Conservation (phyloP, 2,329 filamentous ascomycete genomes). For the Colletotrichum simmondsii region DNA sequence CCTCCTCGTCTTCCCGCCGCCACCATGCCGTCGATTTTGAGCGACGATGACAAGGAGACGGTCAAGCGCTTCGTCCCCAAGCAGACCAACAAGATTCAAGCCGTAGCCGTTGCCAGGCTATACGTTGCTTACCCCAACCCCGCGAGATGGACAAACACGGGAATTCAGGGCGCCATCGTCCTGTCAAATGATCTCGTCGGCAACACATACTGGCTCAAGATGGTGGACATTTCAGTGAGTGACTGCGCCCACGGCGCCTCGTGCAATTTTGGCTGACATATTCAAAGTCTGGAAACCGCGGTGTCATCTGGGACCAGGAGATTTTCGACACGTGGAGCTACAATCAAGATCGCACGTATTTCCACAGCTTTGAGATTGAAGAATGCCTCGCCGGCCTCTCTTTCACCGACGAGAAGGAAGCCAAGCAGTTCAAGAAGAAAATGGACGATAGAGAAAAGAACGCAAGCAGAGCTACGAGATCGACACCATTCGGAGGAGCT, state of each 20-base stretch:
- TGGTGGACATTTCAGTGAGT: slow-evolving; percentile 94
- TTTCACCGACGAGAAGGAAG: slow-evolving; percentile 97
- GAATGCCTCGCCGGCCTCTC: slow-evolving; percentile 90
- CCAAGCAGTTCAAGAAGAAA: slow-evolving; percentile 96
- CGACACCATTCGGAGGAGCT: slow-evolving; percentile 77
- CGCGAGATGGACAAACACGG: slow-evolving; percentile 92
- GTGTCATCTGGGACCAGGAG: slow-evolving; percentile 97
- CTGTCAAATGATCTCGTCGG: slow-evolving; percentile 94
- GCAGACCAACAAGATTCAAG: slow-evolving; percentile 95
- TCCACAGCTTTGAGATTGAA: slow-evolving; percentile 96
- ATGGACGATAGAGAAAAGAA: slow-evolving; percentile 97
- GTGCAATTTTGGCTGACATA: slow-evolving; percentile 35
- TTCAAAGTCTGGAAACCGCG: slow-evolving; percentile 76
- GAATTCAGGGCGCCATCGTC: slow-evolving; percentile 90
- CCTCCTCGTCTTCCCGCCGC: slow-evolving; percentile 13
- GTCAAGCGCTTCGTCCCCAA: slow-evolving; percentile 96
- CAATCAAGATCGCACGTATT: slow-evolving; percentile 97
- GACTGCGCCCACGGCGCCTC: slow-evolving; percentile 20
- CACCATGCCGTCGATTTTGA: slow-evolving; percentile 76
- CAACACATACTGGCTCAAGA: slow-evolving; percentile 96
- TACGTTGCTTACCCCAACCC: slow-evolving; percentile 92
- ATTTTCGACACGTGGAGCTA: slow-evolving; percentile 96
- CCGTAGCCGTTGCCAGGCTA: slow-evolving; percentile 90
- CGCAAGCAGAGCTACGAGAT: slow-evolving; percentile 86
- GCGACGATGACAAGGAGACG: slow-evolving; percentile 93